A percentile compares a stretch with the other conserved stretches of the same genome.
Evolutionary conservation across 2,329 filamentous ascomycete species (phyloP).

Genomic region (Ceratocystis cubensis): DNA sequence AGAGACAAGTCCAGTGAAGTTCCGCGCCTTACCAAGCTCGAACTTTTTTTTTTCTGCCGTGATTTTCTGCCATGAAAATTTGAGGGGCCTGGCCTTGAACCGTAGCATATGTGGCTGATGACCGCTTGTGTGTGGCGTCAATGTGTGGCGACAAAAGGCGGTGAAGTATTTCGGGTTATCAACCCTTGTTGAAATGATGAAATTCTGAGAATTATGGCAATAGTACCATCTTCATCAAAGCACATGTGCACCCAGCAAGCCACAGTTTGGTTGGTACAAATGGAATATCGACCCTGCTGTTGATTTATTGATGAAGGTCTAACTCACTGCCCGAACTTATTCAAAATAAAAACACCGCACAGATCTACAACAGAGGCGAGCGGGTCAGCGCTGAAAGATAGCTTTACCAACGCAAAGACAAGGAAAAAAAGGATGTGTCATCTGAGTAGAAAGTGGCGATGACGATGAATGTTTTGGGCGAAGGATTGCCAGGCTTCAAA

Average conservation of each 20-base stretch:
- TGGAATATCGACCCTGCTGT: too few relatives aligned
- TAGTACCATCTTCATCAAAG: too few relatives aligned
- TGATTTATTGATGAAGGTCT: background rate
- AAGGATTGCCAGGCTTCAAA: background rate
- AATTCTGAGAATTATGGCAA: too few relatives aligned
- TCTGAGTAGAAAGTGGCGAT: background rate
- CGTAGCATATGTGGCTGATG: slow-evolving; percentile 14
- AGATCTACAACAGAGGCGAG: slow-evolving; percentile 4
- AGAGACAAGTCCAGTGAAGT: background rate
- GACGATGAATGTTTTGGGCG: background rate
- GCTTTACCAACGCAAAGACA: background rate
- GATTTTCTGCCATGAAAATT: slow-evolving; percentile 19
- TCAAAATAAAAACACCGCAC: background rate
- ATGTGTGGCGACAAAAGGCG: slow-evolving; percentile 7
- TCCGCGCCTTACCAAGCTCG: slow-evolving; percentile 9
- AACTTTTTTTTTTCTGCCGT: slow-evolving; percentile 20
- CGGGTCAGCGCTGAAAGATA: background rate
- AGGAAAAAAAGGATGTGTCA: background rate
- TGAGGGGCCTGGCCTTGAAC: slow-evolving; percentile 17
- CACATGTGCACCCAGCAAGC: too few relatives aligned
- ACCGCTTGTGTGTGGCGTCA: background rate
- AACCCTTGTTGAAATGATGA: background rate
- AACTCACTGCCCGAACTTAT: background rate
- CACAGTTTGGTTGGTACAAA: too few relatives aligned
- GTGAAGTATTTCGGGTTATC: background rate